Evolutionary conservation across 768 basidiomycete genomes (phyloP), one percentile per base, ranked within the genome.

Genomic region (Chiua virens): DNA sequence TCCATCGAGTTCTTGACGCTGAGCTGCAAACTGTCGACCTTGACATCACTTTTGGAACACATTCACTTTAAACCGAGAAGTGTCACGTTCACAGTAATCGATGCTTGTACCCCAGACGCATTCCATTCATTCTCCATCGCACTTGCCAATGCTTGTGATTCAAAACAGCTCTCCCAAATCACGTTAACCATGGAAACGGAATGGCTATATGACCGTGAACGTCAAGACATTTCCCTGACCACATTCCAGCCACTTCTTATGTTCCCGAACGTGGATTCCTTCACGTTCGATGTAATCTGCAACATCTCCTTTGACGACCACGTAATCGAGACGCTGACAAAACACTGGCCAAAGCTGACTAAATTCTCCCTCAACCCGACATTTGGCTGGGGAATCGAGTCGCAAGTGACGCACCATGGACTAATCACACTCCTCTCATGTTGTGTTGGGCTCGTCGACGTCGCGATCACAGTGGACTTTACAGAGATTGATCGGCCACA

Each of bases 391-490:
- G 59, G 55, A 1, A 49, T 41, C 38, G 8, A 15, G 1, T 48
- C 61, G 23, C 49, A 42, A 3, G 53, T 66, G 42, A 67, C 68
- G 1, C 57, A 50, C 35, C 20, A 18, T 0, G 66, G 67, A 1
- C 54, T 69, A 3, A n/a, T 60, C 44, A 42, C 52, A 13, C 53
- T 67, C 20, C 54, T 69, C 42, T 27, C 41, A 8, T 27, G 37
- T 14, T 69, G 56, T 9, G 21, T 34, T 0, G 1, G 1, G 7
- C 51, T 69, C 17, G 1, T 5, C 34, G 34, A 54, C 2, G 23
- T 67, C 11, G 52, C 58, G 15, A 53, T 70, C 45, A 37, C 56
- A 5, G 18, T 67, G 18, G 57, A 67, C 48, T 56, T 67, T 38
- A 32, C 45, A 1, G 53, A 40, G 7, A 36, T 69, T 3, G 67